Base-by-base conservation (phyloP, 495 filamentous ascomycete species). In the Tricharina praecox region DNA sequence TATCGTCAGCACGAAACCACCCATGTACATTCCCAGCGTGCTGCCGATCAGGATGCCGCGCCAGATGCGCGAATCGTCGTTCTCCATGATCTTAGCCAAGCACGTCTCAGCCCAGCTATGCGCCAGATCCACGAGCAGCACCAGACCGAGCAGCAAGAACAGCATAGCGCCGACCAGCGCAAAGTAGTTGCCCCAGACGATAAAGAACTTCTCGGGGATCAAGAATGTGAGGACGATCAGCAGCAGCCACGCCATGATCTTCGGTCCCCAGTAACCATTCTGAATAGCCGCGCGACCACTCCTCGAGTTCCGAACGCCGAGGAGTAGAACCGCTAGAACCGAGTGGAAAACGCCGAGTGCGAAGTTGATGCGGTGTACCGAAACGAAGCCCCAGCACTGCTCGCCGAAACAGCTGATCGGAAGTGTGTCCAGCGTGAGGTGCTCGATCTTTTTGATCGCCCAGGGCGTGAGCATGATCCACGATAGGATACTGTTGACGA, bases 391-490 rank as follows among this genome's bases (percentile, higher is more conserved):
- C 58, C 90, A 79, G 64, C 90, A 97, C 56, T 87, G 73, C 52
- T 92, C 86, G 16, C 84, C 85, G 30, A 82, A 77, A 61, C 90
- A 97, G 54, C 73, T 77, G 55, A 97, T 90, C 55, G 81, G 81
- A 66, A 97, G 85, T 60, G 95, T 95, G 66, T 96, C 85, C 41
- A 97, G 69, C 23, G 85, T 88, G 39, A 96, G 64, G 52, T 88
- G 75, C 61, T 94, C 78, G 8, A 97, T 69, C 60, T 95, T 95
- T 57, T 93, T 86, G 63, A 95, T 79, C 13, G 90, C 90, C 90
- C 92, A 97, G 50, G 85, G 85, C 7, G 90, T 96, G 71, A 96
- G 87, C 86, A 96, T 93, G 26, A 97, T 82, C 90, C 90, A 97
- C 23, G 92, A 88, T 38, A 93, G 62, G 51, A 95, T 93, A 38